Evolutionary conservation across 352 stramenopile genomes (phyloP).

Genomic region (Phytophthora litchii): DNA sequence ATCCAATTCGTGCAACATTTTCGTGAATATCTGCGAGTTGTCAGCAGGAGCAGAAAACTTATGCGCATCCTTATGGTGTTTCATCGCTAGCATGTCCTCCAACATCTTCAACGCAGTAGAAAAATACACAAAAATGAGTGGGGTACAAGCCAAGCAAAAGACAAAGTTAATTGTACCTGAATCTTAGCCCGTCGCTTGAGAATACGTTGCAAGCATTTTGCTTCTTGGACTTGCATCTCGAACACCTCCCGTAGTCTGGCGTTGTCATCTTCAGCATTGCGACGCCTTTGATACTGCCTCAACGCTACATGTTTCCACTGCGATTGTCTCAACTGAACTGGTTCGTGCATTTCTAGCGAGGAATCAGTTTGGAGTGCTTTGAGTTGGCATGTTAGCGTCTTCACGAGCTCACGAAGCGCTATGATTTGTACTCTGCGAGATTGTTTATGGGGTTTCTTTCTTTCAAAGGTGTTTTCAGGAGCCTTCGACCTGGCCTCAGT

Average conservation of each 20-base stretch:
- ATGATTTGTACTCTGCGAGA: neutral
- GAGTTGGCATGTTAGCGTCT: neutral
- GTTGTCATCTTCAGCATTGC: slow-evolving; percentile 30
- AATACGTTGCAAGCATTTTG: neutral
- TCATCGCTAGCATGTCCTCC: slow-evolving; percentile 20
- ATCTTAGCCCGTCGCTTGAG: slow-evolving; percentile 21
- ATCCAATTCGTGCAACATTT: slow-evolving; percentile 19
- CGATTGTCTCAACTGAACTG: neutral
- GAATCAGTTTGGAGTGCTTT: neutral
- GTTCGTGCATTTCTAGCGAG: neutral
- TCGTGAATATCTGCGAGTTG: slow-evolving; percentile 11
- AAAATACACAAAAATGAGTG: neutral
- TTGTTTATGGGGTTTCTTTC: neutral
- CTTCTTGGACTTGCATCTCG: slow-evolving; percentile 18
- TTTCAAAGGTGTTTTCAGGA: neutral
- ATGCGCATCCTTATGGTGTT: neutral
- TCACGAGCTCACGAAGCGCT: neutral
- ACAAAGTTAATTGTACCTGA: slow-evolving; percentile 17
- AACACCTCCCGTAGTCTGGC: slow-evolving; percentile 18
- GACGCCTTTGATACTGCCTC: slow-evolving; percentile 17
- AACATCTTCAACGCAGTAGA: slow-evolving; percentile 6
- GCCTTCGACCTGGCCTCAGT: too few relatives aligned
- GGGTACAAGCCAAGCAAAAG: neutral
- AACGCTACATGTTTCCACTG: slow-evolving; percentile 30
- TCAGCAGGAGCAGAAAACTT: neutral